These are phyloP conservation scores for Ustilago curta DNA, from an alignment of 1,284 basidiomycete species.

Conservation along the genomic window DNA sequence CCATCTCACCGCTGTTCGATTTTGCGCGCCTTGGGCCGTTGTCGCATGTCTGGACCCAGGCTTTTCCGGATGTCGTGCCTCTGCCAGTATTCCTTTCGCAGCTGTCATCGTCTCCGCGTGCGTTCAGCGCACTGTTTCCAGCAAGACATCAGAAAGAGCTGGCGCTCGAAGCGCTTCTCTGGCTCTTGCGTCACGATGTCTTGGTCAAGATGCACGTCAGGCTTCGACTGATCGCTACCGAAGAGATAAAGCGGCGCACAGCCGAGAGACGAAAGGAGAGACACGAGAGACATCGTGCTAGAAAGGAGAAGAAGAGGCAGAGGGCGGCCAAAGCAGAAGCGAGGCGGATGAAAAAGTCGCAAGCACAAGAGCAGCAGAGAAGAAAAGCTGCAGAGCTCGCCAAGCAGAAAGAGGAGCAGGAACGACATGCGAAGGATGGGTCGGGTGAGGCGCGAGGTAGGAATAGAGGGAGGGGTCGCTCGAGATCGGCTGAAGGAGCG, in stretches of 20 bases:
- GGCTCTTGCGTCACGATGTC: constrained; percentile 89
- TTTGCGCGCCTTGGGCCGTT: constrained; percentile 75
- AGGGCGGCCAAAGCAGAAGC: constrained; percentile 29
- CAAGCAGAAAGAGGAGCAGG: constrained; percentile 4
- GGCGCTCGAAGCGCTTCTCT: constrained; percentile 86
- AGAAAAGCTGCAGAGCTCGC: constrained; percentile 20
- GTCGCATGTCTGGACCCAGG: constrained; percentile 75
- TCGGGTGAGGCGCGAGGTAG: constrained; percentile 30
- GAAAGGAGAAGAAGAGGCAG: constrained; percentile 29
- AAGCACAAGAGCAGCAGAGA: constrained; percentile 30
- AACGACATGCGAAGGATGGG: not conserved
- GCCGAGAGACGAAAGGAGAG: constrained; percentile 30
- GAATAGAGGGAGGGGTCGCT: constrained; percentile 42
- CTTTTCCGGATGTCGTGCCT: constrained; percentile 79
- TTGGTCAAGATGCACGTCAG: constrained; percentile 86
- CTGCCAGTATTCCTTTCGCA: constrained; percentile 71
- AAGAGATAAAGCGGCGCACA: constrained; percentile 76
- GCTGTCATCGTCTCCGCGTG: constrained; percentile 43
- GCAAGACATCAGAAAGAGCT: constrained; percentile 68
- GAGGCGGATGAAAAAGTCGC: constrained; percentile 26
- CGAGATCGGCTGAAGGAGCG: constrained; percentile 24
- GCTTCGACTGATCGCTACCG: constrained; percentile 83
- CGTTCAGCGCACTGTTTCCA: constrained; percentile 48
- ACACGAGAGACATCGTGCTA: constrained; percentile 30
- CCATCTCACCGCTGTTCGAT: constrained; percentile 70